phyloP scores from a whole-genome alignment of 2,329 filamentous ascomycete genomes.

The Penicillium griseofulvum region DNA sequence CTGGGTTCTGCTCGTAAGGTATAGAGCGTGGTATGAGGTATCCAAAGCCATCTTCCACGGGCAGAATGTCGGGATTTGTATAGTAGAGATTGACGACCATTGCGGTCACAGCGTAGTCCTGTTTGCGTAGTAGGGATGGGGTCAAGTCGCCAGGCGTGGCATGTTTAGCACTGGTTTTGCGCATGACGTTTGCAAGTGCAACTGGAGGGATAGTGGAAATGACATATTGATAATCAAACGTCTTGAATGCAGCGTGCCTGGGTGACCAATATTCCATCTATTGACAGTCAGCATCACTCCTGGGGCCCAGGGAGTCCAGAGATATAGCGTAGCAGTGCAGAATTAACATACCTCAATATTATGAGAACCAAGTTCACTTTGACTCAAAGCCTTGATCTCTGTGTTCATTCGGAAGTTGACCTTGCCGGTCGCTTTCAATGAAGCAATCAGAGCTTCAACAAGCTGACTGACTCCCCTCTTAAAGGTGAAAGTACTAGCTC shows the following conservation, averaged over 20 bases:
- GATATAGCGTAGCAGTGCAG: not conserved
- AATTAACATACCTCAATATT: not conserved
- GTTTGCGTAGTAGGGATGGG: slow-evolving; percentile 21
- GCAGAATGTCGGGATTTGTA: slow-evolving; percentile 61
- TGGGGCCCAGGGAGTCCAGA: not conserved
- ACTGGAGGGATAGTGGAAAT: slow-evolving; percentile 34
- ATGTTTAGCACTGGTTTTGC: slow-evolving; percentile 9
- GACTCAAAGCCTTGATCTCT: slow-evolving; percentile 42
- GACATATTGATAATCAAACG: slow-evolving; percentile 26
- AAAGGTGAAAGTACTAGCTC: slow-evolving; percentile 43
- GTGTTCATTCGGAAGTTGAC: slow-evolving; percentile 57
- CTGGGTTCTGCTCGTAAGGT: slow-evolving; percentile 70
- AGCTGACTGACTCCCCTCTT: slow-evolving; percentile 63
- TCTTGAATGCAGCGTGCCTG: not conserved
- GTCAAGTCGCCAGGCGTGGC: not conserved
- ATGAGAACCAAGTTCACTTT: no score
- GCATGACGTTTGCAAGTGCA: slow-evolving; percentile 27
- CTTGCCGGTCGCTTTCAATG: slow-evolving; percentile 54
- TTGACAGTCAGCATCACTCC: slow-evolving; percentile 3
- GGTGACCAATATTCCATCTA: slow-evolving; percentile 19
- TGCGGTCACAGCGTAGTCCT: slow-evolving; percentile 70
- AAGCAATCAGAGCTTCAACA: slow-evolving; percentile 52
- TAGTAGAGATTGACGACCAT: slow-evolving; percentile 94
- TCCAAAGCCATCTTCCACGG: slow-evolving; percentile 69
- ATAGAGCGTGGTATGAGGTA: slow-evolving; percentile 83